These are phyloP conservation scores for Ceratocystis destructans DNA, from an alignment of 2,329 filamentous ascomycete species.

Conservation along the genomic window DNA sequence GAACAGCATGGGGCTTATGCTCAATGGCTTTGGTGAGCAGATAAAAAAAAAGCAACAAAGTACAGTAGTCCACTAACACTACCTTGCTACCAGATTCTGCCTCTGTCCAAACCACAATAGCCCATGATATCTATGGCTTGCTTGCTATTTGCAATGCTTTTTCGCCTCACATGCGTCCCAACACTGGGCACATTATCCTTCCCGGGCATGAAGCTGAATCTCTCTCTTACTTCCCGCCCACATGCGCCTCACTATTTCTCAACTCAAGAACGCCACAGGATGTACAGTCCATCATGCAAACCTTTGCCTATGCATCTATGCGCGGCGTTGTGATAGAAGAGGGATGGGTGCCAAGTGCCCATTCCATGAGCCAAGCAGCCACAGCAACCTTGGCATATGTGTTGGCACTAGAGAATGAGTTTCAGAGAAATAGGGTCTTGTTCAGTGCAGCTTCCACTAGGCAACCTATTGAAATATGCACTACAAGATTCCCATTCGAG, in stretches of 20 bases:
- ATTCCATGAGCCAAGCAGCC: slow-evolving; percentile 6
- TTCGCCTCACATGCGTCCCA: slow-evolving; percentile 4
- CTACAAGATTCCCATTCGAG: neutral
- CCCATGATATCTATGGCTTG: neutral
- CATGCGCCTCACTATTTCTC: slow-evolving; percentile 9
- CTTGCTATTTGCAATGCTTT: slow-evolving; percentile 4
- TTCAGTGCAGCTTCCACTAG: neutral
- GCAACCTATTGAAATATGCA: neutral
- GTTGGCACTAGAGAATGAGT: neutral
- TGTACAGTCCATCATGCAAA: neutral
- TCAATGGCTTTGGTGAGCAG: neutral
- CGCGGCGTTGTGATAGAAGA: neutral
- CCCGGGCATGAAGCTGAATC: neutral
- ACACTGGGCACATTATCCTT: slow-evolving; percentile 8
- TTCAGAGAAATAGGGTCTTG: neutral
- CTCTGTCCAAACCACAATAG: neutral
- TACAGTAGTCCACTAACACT: neutral
- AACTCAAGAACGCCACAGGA: neutral
- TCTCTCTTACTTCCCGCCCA: neutral
- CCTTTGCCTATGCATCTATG: neutral
- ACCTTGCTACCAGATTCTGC: neutral
- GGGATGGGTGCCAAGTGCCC: neutral
- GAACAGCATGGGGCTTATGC: slow-evolving; percentile 3
- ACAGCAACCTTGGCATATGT: neutral
- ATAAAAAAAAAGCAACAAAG: neutral